Percentiles rank a stretch among this genome's conserved stretches.
These are phyloP conservation scores for Oryza punctata DNA, from an alignment of 176 grass and related monocot species.

Conservation along the genomic window DNA sequence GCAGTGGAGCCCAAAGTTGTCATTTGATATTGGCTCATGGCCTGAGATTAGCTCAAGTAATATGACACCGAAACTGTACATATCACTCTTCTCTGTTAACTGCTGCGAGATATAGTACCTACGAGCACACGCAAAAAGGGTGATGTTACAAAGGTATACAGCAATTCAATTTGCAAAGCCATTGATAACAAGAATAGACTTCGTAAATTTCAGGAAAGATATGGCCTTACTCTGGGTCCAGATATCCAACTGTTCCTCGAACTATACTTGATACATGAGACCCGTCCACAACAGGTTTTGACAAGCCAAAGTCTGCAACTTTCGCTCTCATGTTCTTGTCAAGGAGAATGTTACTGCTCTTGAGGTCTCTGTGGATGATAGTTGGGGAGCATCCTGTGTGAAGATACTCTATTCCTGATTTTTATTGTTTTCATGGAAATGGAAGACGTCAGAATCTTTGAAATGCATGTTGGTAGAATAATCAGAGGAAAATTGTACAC, in stretches of 20 bases:
- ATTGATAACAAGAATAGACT: neutral
- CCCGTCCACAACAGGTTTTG: constrained; percentile 71
- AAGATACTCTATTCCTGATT: constrained; percentile 94
- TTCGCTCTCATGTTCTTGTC: constrained; percentile 87
- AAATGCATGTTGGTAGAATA: constrained; percentile 4
- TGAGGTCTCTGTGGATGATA: constrained; percentile 92
- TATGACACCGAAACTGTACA: constrained; percentile 98
- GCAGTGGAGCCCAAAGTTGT: constrained; percentile 88
- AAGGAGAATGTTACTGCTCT: constrained; percentile 96
- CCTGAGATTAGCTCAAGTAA: constrained; percentile 92
- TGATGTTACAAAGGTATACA: constrained; percentile 3
- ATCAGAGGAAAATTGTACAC: neutral
- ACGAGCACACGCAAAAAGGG: constrained; percentile 22
- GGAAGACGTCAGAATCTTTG: neutral
- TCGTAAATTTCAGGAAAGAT: neutral
- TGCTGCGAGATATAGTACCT: constrained; percentile 98
- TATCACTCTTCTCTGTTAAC: constrained; percentile 93
- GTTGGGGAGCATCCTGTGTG: constrained; percentile 94
- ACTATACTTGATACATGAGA: constrained; percentile 90
- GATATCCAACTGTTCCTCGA: constrained; percentile 84
- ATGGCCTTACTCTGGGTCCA: constrained; percentile 86
- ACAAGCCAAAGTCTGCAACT: constrained; percentile 92
- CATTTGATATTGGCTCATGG: constrained; percentile 89
- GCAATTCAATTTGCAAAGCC: neutral
- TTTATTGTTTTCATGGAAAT: constrained; percentile 3